Percentiles rank a stretch among this genome's conserved stretches.
phyloP scores from a whole-genome alignment of 805 yeast species.

The Barnettozyma siamensis region DNA sequence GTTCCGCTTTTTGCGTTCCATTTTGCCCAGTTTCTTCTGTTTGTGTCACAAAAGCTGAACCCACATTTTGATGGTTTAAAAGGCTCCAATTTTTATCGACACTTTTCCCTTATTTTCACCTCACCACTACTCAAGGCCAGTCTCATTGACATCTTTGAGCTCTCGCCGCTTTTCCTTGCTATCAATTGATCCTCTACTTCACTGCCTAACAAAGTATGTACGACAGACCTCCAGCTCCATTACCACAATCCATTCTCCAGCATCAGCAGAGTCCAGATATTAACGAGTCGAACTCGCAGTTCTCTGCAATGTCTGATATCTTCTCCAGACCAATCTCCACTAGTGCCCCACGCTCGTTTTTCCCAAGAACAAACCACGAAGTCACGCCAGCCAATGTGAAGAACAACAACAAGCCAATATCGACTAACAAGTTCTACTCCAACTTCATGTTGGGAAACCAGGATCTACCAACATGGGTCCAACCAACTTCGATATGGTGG shows the following conservation, averaged over 20 bases:
- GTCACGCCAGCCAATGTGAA: conserved; percentile 24
- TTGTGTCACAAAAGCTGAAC: neutral
- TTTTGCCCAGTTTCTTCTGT: too few relatives aligned
- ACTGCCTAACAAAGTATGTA: conserved; percentile 17
- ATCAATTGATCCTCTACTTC: conserved; percentile 5
- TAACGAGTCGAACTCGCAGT: conserved; percentile 11
- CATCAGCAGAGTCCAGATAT: conserved; percentile 4
- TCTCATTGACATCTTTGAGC: conserved; percentile 4
- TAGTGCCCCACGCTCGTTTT: conserved; percentile 39
- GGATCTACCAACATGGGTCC: conserved; percentile 70
- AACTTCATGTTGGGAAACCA: conserved; percentile 65
- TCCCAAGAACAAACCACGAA: conserved; percentile 27
- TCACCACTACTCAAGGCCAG: neutral
- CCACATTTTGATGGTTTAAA: neutral
- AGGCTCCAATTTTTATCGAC: neutral
- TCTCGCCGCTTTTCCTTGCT: conserved; percentile 7
- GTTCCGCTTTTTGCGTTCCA: too few relatives aligned
- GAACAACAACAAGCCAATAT: conserved; percentile 38
- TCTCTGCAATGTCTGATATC: conserved; percentile 27
- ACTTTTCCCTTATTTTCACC: neutral
- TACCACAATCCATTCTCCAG: conserved; percentile 15
- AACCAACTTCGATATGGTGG: conserved; percentile 74
- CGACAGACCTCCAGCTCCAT: conserved; percentile 27
- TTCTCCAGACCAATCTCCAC: conserved; percentile 39
- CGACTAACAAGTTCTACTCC: conserved; percentile 76